Evolutionary conservation across 2,329 filamentous ascomycete species (phyloP).

Genomic region (Scortechinia acanthostroma): DNA sequence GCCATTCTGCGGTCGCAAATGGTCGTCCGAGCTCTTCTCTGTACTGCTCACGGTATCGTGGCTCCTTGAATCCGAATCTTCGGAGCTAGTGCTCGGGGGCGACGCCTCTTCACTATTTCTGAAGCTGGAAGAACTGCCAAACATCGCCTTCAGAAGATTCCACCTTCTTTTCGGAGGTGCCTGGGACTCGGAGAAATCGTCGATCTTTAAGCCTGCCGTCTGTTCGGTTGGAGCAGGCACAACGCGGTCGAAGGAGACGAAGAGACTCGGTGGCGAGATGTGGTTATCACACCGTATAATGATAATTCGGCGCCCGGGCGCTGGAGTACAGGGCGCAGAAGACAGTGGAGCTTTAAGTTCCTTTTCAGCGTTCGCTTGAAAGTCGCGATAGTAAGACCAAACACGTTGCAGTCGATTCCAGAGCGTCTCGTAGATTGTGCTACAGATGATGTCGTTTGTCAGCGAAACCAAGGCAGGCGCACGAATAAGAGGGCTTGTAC

Average conservation of each 20-base stretch:
- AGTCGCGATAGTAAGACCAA: conserved; percentile 57
- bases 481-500: conserved; percentile 15
- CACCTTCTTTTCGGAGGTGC: conserved; percentile 11
- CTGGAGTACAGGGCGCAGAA: conserved; percentile 60
- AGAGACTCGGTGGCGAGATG: conserved; percentile 23
- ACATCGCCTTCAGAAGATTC: conserved; percentile 7
- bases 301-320: conserved; percentile 59
- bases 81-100: conserved; percentile 4
- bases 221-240: conserved; percentile 15
- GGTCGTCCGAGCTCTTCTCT: neutral
- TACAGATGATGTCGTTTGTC: conserved; percentile 17
- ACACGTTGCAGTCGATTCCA: conserved; percentile 46
- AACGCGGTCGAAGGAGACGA: conserved; percentile 59
- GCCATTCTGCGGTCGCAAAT: neutral
- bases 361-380: conserved; percentile 46
- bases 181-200: conserved; percentile 21
- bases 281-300: conserved; percentile 62
- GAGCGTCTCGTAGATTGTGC: conserved; percentile 48
- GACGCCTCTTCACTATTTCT: conserved; percentile 6
- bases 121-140: conserved; percentile 2
- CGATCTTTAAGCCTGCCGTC: conserved; percentile 17
- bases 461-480: conserved; percentile 10
- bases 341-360: conserved; percentile 41
- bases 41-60: neutral
- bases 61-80: neutral